Conservation (phyloP, 495 filamentous ascomycete species). For the Pseudevernia furfuracea region DNA sequence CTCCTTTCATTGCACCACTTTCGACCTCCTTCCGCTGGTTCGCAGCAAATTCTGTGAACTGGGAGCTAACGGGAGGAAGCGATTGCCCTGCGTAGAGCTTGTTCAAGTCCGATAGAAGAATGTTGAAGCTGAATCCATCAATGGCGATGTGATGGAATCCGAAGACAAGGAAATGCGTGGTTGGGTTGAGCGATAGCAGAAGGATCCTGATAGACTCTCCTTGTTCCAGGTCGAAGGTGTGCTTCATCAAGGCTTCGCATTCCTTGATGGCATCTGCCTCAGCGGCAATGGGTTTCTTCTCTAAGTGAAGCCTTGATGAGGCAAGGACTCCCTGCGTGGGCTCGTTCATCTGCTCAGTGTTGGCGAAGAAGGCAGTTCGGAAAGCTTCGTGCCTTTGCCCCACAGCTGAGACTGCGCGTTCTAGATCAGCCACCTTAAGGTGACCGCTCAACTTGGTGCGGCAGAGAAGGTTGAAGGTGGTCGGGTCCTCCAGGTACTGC, state of each 20-base stretch:
- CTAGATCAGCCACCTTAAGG: slow-evolving; percentile 29
- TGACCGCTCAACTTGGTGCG: slow-evolving; percentile 12
- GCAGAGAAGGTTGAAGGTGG: slow-evolving; percentile 31
- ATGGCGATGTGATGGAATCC: slow-evolving; percentile 44
- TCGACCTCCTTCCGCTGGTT: neutral
- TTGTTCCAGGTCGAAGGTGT: slow-evolving; percentile 26
- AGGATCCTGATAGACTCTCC: slow-evolving; percentile 21
- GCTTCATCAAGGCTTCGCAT: slow-evolving; percentile 10
- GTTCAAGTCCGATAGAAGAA: slow-evolving; percentile 37
- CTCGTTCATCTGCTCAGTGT: slow-evolving; percentile 5
- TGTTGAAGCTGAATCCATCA: slow-evolving; percentile 40
- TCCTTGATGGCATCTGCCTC: slow-evolving; percentile 2
- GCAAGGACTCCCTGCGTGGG: slow-evolving; percentile 9
- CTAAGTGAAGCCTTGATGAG: slow-evolving; percentile 1
- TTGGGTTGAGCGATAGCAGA: slow-evolving; percentile 24
- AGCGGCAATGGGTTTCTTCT: slow-evolving; percentile 3
- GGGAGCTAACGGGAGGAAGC: slow-evolving; percentile 3
- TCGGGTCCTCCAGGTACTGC: slow-evolving; percentile 31
- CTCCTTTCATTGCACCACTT: slow-evolving; percentile 19
- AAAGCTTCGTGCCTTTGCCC: slow-evolving; percentile 37
- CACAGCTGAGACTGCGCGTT: slow-evolving; percentile 24
- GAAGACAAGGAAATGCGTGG: slow-evolving; percentile 21
- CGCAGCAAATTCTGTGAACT: slow-evolving; percentile 2
- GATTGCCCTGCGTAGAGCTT: slow-evolving; percentile 30
- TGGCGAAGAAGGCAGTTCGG: slow-evolving; percentile 35